Conservation (phyloP, 2,329 filamentous ascomycete genomes). For the Hypoxylon sp. region DNA sequence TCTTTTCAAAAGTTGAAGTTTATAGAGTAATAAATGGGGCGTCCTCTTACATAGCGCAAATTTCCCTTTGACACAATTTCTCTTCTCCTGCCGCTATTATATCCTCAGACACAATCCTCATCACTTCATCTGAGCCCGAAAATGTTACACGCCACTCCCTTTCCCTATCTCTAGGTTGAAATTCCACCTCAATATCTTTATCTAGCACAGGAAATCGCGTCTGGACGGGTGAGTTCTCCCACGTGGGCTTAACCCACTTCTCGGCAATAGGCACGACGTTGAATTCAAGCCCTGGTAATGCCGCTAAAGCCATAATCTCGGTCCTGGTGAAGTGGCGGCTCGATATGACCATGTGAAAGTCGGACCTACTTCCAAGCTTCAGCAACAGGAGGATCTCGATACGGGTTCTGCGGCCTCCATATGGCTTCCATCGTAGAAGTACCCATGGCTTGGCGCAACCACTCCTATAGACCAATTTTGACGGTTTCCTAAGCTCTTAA, state of each 20-base stretch:
- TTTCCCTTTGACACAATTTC: background rate
- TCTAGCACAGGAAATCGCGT: constrained; percentile 47
- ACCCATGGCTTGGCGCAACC: background rate
- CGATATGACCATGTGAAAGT: constrained; percentile 7
- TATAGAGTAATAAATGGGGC: no score
- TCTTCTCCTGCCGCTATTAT: background rate
- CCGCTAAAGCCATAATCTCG: constrained; percentile 42
- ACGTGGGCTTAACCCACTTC: constrained; percentile 46
- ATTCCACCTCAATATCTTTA: constrained; percentile 47
- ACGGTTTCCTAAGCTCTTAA: background rate
- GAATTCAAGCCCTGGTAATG: constrained; percentile 35
- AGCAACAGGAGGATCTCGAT: background rate
- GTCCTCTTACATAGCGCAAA: background rate
- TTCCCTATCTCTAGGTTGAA: constrained; percentile 35
- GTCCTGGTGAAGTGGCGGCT: constrained; percentile 43
- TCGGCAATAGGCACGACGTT: constrained; percentile 38
- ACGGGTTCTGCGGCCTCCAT: background rate
- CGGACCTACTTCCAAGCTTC: background rate
- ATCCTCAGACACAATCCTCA: constrained; percentile 49
- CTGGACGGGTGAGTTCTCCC: constrained; percentile 42
- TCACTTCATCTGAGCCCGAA: constrained; percentile 40
- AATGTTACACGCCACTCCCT: constrained; percentile 46
- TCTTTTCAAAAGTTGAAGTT: no score
- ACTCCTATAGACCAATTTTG: background rate
- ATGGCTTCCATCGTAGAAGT: background rate